Base-by-base conservation (phyloP, 2,329 filamentous ascomycete species). In the Elsinoe australis region DNA sequence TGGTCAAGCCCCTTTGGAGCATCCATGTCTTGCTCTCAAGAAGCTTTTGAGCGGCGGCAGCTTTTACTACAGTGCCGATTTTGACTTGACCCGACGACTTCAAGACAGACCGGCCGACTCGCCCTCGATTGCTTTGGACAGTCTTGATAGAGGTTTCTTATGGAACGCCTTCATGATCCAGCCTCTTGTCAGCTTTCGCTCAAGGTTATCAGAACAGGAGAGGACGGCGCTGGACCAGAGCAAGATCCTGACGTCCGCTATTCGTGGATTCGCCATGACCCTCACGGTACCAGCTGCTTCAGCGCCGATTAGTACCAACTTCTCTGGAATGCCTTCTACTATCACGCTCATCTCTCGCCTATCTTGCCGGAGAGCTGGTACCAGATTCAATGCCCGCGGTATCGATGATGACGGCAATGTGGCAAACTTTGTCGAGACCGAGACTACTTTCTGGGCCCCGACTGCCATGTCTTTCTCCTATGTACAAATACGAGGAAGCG, bases 141-240 rank as follows among this genome's bases (percentile, higher is more conserved):
- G 87, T 59, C 81, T 96, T 53, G 88, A 98, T 64, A 84, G 88
- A 59, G 84, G 85, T 1, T 95, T 95, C 62, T 69, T 98, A 14
- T 98, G 92, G 92, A 98, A 98, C 62, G 94, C 87, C 3, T 95
- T 94, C 67, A 95, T 98, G 88, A 95, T 98, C 58, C 83, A 85
- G 54, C 89, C 92, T 4, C 73, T 98, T 47, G 82, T 95, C 22
- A 79, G 88, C 63, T 96, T 98, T 63, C 82, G 92, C 34, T 88
- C 84, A 22, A 79, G 86, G 14, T 74, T 98, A 38, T 77, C 87
- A 52, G 76, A 79, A 4, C 75, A 78, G 47, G 87, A 95, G 57
- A 83, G 83, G 55, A 75, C 79, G 52, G 81, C 80, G 3, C 74
- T 98, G n/a, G 92, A 98, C 69, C 73, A 76, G 2, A 95, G 88